These are phyloP conservation scores for Tubosaeta sp. DNA, from an alignment of 768 basidiomycete species.

Conservation along the genomic window DNA sequence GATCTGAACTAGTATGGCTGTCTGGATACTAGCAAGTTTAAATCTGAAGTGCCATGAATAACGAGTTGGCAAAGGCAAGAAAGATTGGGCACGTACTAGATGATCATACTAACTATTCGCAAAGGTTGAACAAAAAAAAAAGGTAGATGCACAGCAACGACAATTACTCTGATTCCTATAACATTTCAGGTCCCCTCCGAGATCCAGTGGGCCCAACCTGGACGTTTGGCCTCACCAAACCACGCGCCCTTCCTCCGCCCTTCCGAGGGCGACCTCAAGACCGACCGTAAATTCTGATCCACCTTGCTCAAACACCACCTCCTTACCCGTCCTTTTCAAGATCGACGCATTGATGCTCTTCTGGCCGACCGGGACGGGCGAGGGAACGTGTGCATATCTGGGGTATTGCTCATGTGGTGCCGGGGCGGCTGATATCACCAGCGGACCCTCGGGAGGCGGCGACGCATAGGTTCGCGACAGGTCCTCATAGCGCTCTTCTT, in stretches of 20 bases:
- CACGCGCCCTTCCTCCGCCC: slow-evolving; percentile 31
- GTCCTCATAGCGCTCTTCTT: slow-evolving; percentile 24
- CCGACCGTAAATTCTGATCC: slow-evolving; percentile 27
- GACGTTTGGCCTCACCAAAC: slow-evolving; percentile 21
- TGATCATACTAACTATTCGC: no score
- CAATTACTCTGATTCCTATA: slow-evolving; percentile 12
- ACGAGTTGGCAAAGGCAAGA: neutral
- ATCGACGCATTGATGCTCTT: slow-evolving; percentile 11
- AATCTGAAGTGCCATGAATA: no score
- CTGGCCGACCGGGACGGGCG: slow-evolving; percentile 12
- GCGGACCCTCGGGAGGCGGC: slow-evolving; percentile 28
- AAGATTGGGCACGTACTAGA: neutral
- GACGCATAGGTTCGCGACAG: slow-evolving; percentile 28
- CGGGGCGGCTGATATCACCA: slow-evolving; percentile 15
- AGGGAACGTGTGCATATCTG: slow-evolving; percentile 27
- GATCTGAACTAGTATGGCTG: neutral
- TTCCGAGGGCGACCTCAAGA: slow-evolving; percentile 29
- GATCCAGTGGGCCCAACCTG: no score
- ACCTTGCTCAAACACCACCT: slow-evolving; percentile 24
- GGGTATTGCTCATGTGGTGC: slow-evolving; percentile 22
- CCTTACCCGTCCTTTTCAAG: slow-evolving; percentile 14
- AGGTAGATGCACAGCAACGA: slow-evolving; percentile 14
- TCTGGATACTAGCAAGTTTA: no score
- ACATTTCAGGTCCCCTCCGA: neutral
- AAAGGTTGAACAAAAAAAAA: neutral